Conservation (phyloP, 163 green algal species). For the Smithsoniella earleae region DNA sequence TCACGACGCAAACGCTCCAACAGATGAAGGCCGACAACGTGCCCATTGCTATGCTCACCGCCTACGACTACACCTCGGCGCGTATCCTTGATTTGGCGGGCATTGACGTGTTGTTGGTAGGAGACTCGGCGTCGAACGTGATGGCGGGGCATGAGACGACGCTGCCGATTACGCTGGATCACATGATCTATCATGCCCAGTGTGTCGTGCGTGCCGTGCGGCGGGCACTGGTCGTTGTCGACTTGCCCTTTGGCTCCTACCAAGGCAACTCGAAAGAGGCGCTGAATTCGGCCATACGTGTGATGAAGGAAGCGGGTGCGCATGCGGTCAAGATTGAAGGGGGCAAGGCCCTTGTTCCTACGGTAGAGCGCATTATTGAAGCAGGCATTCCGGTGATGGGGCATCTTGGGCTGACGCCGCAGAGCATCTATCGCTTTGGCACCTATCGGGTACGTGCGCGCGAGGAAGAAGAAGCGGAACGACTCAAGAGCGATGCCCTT, state of each 20-base stretch:
- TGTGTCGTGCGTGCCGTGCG: too few relatives aligned
- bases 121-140: slow-evolving; percentile 92
- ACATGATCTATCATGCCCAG: slow-evolving; percentile 93
- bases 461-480: slow-evolving; percentile 45
- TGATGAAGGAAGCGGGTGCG: slow-evolving; percentile 94
- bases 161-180: slow-evolving; percentile 88
- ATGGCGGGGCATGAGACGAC: slow-evolving; percentile 98
- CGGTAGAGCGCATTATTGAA: slow-evolving; percentile 55
- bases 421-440: too few relatives aligned
- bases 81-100: slow-evolving; percentile 61
- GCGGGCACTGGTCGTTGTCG: too few relatives aligned
- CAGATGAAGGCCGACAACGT: slow-evolving; percentile 68
- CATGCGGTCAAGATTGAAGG: slow-evolving; percentile 97
- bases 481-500: slow-evolving; percentile 52
- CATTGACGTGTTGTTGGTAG: slow-evolving; percentile 88
- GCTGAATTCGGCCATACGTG: slow-evolving; percentile 62
- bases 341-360: slow-evolving; percentile 8
- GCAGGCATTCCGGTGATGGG: slow-evolving; percentile 96
- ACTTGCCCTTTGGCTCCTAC: slow-evolving; percentile 92
- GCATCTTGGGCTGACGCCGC: slow-evolving; percentile 90
- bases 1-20: slow-evolving; percentile 74
- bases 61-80: slow-evolving; percentile 98
- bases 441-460: too few relatives aligned
- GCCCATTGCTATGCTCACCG: slow-evolving; percentile 88
- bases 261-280: slow-evolving; percentile 64